Evolutionary conservation across 192 early-diverging fungal genomes (phyloP).

Genomic region (Thoreauomyces humboldtii): DNA sequence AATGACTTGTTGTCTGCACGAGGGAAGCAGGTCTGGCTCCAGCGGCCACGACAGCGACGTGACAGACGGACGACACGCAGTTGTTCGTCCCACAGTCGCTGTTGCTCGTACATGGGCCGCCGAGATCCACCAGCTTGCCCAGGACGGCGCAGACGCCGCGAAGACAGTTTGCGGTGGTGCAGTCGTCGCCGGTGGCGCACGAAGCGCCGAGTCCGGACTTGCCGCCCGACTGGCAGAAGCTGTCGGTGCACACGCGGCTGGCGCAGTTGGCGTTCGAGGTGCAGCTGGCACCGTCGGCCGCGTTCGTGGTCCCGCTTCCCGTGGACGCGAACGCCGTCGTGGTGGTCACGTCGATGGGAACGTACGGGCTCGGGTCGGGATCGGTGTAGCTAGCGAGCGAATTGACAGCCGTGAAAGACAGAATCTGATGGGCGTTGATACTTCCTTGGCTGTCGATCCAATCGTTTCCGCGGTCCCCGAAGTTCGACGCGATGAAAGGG

Average conservation of each 20-base stretch:
- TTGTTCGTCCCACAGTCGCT: neutral
- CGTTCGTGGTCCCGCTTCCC: neutral
- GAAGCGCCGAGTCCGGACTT: neutral
- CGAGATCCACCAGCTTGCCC: neutral
- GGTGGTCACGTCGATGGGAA: neutral
- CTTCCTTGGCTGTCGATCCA: neutral
- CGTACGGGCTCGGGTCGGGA: neutral
- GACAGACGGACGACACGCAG: neutral
- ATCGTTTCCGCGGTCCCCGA: neutral
- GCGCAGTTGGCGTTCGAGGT: neutral
- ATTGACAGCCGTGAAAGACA: neutral
- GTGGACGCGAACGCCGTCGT: neutral
- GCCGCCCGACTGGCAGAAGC: neutral
- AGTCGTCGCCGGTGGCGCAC: neutral
- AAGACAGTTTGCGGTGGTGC: neutral
- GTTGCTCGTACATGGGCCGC: neutral
- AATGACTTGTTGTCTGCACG: neutral
- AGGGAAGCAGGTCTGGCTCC: neutral
- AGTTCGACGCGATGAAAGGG: neutral
- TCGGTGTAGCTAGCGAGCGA: neutral
- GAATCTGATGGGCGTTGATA: neutral
- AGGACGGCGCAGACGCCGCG: neutral
- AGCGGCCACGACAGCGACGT: neutral
- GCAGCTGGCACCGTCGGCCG: neutral
- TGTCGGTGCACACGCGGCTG: neutral